Evolutionary conservation across 257 asterid genomes (phyloP), one percentile per base, ranked within the genome.

Genomic region (Voacanga thouarsii): DNA sequence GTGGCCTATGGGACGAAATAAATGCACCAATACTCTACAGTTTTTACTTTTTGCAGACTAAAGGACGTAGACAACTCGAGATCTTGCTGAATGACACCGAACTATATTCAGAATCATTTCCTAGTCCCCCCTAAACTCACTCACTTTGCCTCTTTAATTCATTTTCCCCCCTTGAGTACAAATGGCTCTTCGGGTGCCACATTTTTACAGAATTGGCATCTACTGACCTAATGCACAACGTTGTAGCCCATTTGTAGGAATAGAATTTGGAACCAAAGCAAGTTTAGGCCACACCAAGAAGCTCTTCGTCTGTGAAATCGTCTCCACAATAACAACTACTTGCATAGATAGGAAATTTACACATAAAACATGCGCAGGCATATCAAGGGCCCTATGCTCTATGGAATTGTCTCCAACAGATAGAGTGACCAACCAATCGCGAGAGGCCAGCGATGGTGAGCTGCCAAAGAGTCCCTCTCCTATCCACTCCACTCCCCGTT

Each of bases 41-140:
- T 30, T 67, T 1, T 33, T 33, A 33, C 37, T 33, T 33, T 9
- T 23, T 19, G 53, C 73, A 68, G 73, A 68, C 73, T 18, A 68
- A 68, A 68, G 21, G 73, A 68, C 30, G 21, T 68, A 5, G 73
- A 68, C 73, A 68, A 68, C 53, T 72, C 76, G 26, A 28, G 76
- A 72, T 71, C 47, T 59, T 72, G 15, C 57, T 56, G 74, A 74
- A 80, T 28, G 26, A 7, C 65, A 60, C 80, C 72, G 0, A 28
- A 30, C 70, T 33, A 65, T 65, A 30, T 65, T 66, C 49, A 66
- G 50, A 66, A 66, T 21, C 41, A 6, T 39, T 39, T 33, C 39
- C 6, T 43, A 67, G n/a, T 67, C 6, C 50, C 7, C 24, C 16
- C 37, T 19, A 2, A 18, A 37, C 71, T 16, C 71, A 66, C 53